These are phyloP conservation scores for Yarrowia hollandica DNA, from an alignment of 805 yeast genomes.

Conservation along the genomic window DNA sequence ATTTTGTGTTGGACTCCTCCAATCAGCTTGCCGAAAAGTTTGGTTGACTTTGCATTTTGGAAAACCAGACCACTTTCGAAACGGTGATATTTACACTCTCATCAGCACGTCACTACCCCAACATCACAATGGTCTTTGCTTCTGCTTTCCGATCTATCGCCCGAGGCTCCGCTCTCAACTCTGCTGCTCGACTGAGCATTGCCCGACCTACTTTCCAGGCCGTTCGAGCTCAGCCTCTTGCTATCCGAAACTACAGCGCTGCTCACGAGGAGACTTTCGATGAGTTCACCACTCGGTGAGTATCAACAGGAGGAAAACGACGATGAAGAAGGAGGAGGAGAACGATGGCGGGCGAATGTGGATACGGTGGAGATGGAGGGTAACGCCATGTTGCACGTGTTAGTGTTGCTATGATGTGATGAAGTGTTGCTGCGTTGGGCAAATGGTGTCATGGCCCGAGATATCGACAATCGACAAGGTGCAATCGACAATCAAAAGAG, in stretches of 20 bases:
- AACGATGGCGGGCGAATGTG: neutral
- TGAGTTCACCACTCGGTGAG: slow-evolving; percentile 82
- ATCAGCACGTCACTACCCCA: slow-evolving; percentile 28
- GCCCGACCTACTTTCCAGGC: slow-evolving; percentile 27
- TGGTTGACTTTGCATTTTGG: slow-evolving; percentile 29
- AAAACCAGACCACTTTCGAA: slow-evolving; percentile 24
- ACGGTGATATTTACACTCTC: slow-evolving; percentile 28
- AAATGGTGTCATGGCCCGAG: too few relatives aligned
- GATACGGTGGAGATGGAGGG: too few relatives aligned
- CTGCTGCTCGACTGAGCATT: slow-evolving; percentile 25
- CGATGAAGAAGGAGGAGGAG: neutral
- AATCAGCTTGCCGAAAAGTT: slow-evolving; percentile 26
- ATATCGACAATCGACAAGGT: too few relatives aligned
- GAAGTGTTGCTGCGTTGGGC: too few relatives aligned
- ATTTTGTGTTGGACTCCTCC: neutral
- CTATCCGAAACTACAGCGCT: slow-evolving; percentile 67
- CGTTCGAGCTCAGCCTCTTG: slow-evolving; percentile 15
- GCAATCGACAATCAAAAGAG: too few relatives aligned
- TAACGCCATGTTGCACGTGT: too few relatives aligned
- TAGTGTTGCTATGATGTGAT: too few relatives aligned
- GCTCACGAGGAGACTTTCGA: slow-evolving; percentile 91
- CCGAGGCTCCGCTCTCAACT: slow-evolving; percentile 29
- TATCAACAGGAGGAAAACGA: slow-evolving; percentile 8
- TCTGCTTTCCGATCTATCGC: slow-evolving; percentile 29
- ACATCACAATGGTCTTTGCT: slow-evolving; percentile 29